A percentile compares a stretch with the other conserved stretches of the same genome.
Evolutionary conservation across 148 eudicot genomes (phyloP).

Genomic region (Cornus controversa): DNA sequence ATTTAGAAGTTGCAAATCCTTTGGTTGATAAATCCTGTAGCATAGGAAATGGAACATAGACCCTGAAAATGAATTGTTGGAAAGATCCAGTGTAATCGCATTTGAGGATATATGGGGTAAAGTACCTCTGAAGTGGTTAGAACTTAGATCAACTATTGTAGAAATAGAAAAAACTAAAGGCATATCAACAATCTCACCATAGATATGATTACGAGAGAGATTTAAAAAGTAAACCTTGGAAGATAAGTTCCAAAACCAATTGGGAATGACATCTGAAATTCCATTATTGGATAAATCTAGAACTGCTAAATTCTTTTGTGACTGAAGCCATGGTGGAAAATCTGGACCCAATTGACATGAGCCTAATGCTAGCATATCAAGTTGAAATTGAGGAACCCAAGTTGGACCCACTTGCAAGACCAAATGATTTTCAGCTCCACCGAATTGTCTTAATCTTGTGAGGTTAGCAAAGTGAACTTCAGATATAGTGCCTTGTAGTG

Average conservation of each 20-base stretch:
- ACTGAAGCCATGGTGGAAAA: slow-evolving; percentile 10
- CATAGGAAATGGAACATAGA: slow-evolving; percentile 8
- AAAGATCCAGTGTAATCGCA: not conserved
- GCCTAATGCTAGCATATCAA: not conserved
- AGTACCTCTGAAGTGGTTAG: not conserved
- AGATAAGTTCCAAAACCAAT: not conserved
- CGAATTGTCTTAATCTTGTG: not conserved
- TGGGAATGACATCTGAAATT: slow-evolving; percentile 8
- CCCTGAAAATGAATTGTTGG: slow-evolving; percentile 7
- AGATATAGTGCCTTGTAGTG: slow-evolving; percentile 15
- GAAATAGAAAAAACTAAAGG: not conserved
- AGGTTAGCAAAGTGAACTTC: slow-evolving; percentile 22
- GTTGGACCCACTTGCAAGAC: slow-evolving; percentile 1
- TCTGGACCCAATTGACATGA: slow-evolving; percentile 15
- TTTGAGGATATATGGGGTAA: not conserved
- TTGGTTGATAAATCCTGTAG: not conserved
- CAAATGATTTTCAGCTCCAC: slow-evolving; percentile 14
- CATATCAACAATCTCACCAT: slow-evolving; percentile 7
- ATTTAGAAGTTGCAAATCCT: not conserved
- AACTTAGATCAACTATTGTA: not conserved
- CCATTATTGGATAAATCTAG: not conserved
- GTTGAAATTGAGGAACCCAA: slow-evolving; percentile 24
- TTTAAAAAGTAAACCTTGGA: not conserved
- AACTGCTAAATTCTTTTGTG: not conserved
- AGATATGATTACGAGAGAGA: slow-evolving; percentile 6